Conservation (phyloP, 164 flowering plant genomes). For the Sedum album region DNA sequence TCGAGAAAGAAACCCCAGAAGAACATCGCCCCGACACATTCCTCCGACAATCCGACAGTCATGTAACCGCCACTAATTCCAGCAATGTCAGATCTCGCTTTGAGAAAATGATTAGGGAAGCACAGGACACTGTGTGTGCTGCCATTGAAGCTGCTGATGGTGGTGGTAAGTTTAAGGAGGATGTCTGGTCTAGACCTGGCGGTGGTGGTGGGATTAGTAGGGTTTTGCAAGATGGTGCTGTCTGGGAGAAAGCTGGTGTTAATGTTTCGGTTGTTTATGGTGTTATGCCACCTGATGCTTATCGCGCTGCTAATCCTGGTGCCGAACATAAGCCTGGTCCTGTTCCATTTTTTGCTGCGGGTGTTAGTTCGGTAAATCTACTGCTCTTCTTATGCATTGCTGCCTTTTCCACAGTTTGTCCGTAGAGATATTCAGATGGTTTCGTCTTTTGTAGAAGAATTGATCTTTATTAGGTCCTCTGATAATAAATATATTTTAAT, state of each 20-base stretch:
- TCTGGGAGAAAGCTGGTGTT: constrained; percentile 97
- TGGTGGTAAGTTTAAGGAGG: constrained; percentile 87
- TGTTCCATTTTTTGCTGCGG: constrained; percentile 90
- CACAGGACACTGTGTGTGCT: no score
- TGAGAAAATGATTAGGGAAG: no score
- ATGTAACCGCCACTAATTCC: neutral
- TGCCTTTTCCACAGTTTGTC: neutral
- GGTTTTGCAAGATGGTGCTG: constrained; percentile 68
- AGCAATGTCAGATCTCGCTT: constrained; percentile 50
- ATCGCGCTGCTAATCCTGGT: constrained; percentile 74
- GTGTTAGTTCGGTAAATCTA: constrained; percentile 74
- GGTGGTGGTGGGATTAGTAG: no score
- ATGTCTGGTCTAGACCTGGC: constrained; percentile 93
- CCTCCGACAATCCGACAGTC: constrained; percentile 39
- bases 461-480: no score
- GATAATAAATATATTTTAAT: no score
- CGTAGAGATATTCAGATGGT: no score
- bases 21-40: no score
- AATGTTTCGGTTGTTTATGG: constrained; percentile 97
- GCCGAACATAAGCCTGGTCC: constrained; percentile 55
- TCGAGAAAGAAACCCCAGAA: constrained; percentile 75
- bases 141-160: no score
- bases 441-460: no score
- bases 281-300: constrained; percentile 96
- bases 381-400: neutral